Base-by-base conservation (phyloP, 148 eudicot species). In the Dysphania ambrosioides region DNA sequence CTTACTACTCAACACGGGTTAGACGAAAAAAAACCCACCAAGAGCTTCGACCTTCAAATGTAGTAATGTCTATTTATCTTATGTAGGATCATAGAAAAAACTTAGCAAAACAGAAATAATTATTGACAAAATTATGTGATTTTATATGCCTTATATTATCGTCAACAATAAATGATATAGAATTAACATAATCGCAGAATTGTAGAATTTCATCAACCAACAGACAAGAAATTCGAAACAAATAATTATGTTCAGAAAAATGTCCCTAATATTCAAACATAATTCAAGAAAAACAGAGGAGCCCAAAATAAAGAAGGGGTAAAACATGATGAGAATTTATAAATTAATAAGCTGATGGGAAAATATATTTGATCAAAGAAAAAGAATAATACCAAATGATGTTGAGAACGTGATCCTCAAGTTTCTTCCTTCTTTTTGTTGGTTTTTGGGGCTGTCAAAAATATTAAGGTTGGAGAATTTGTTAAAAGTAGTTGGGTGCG, bases 341-440 rank as follows among this genome's bases (percentile, higher is more conserved):
- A 13, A 62, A 31, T 38, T 6, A 16, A 65, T 19, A 16, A 47
- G 0, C 8, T 36, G 8, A 4, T 4, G 8, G 40, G 40, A 2
- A 3, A 47, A 47, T 0, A 47, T 44, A 47, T 32, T 34, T 18
- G 38, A 40, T 27, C 19, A 72, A 13, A 0, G 24, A 72, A 38
- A 36, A 29, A 59, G 31, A 0, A 72, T 9, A 16, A 18, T 64
- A 74, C 77, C 77, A 8, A 24, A 75, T 51, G 60, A 57, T 56
- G 2, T 34, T 51, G 27, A 24, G 51, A 66, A 31, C 47, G 49
- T 23, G 26, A 38, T 47, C 66, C 8, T 21, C 42, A 32, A 40
- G n/a, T 16, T 24, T 29, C 2, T 34, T n/a, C 27, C 63, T 32
- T 66, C 31, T 73, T 41, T 2, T 13, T 30, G 5, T 70, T 72